phyloP scores from a whole-genome alignment of 768 basidiomycete species.

The Cystofilobasidium macerans region DNA sequence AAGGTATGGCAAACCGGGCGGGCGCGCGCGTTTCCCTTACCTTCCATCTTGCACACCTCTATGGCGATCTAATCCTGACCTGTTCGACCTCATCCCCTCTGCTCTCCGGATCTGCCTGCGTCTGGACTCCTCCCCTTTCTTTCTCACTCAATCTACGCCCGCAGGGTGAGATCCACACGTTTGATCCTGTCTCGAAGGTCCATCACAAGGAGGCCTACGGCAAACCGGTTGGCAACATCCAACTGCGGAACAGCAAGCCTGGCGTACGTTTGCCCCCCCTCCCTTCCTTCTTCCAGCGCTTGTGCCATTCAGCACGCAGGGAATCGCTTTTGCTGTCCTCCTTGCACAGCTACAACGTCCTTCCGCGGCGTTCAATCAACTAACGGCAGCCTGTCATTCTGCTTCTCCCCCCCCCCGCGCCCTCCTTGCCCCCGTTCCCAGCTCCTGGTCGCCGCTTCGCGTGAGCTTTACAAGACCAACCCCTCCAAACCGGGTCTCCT shows the following conservation, averaged over 20 bases:
- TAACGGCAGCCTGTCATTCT: too few species aligned
- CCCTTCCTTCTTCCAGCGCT: neutral
- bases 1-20: neutral
- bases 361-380: too few species aligned
- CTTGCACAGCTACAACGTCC: too few species aligned
- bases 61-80: too few species aligned
- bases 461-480: conserved; percentile 8
- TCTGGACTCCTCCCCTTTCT: neutral
- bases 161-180: conserved; percentile 21
- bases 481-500: conserved; percentile 8
- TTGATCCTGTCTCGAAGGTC: neutral
- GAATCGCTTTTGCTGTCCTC: too few species aligned
- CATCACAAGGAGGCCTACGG: conserved; percentile 2
- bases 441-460: neutral
- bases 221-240: conserved; percentile 17
- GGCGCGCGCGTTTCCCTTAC: too few species aligned
- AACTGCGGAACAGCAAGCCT: conserved; percentile 8
- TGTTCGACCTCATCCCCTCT: too few species aligned
- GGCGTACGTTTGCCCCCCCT: conserved; percentile 14
- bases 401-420: neutral
- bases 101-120: neutral
- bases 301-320: too few species aligned
- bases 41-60: too few species aligned
- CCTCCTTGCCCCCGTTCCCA: neutral
- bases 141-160: too few species aligned